Evolutionary conservation across 2,329 filamentous ascomycete genomes (phyloP).

Genomic region (Metarhizium guizhouense): DNA sequence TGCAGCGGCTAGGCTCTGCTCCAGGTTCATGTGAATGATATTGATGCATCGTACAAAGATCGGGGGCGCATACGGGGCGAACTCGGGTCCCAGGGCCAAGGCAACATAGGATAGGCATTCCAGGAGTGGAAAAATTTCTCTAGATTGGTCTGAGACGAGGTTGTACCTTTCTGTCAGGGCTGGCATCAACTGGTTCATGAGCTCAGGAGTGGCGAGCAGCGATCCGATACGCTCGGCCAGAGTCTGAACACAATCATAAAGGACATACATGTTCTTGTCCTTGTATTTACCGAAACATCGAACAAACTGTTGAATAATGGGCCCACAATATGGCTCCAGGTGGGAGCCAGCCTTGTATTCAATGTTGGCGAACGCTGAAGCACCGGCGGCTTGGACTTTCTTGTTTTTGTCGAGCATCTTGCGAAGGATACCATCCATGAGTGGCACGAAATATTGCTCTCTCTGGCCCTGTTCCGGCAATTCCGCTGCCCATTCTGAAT

Average conservation of each 20-base stretch:
- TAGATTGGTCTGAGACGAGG: slow-evolving; percentile 76
- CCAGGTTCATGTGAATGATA: slow-evolving; percentile 85
- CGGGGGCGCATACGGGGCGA: slow-evolving; percentile 75
- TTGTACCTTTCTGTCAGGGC: slow-evolving; percentile 84
- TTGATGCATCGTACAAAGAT: slow-evolving; percentile 84
- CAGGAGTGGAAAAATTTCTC: slow-evolving; percentile 89
- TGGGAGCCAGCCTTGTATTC: slow-evolving; percentile 84
- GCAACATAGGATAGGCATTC: slow-evolving; percentile 95
- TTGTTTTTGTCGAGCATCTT: slow-evolving; percentile 98
- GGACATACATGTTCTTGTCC: slow-evolving; percentile 96
- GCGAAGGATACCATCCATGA: slow-evolving; percentile 92
- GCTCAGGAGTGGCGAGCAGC: slow-evolving; percentile 67
- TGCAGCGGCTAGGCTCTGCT: slow-evolving; percentile 64
- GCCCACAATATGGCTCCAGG: slow-evolving; percentile 75
- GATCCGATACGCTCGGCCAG: slow-evolving; percentile 85
- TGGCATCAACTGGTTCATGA: slow-evolving; percentile 86
- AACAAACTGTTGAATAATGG: slow-evolving; percentile 88
- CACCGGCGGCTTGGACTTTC: slow-evolving; percentile 92
- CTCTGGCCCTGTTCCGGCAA: slow-evolving; percentile 59
- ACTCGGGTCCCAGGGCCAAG: slow-evolving; percentile 71
- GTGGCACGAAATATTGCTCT: slow-evolving; percentile 77
- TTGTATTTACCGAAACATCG: slow-evolving; percentile 92
- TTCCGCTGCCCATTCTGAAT: slow-evolving; percentile 83
- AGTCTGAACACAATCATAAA: slow-evolving; percentile 98
- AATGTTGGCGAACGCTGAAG: slow-evolving; percentile 90